Evolutionary conservation across 169 alveolate species (phyloP), one percentile per base, ranked within the genome.

Genomic region (Plasmodium ovale): DNA sequence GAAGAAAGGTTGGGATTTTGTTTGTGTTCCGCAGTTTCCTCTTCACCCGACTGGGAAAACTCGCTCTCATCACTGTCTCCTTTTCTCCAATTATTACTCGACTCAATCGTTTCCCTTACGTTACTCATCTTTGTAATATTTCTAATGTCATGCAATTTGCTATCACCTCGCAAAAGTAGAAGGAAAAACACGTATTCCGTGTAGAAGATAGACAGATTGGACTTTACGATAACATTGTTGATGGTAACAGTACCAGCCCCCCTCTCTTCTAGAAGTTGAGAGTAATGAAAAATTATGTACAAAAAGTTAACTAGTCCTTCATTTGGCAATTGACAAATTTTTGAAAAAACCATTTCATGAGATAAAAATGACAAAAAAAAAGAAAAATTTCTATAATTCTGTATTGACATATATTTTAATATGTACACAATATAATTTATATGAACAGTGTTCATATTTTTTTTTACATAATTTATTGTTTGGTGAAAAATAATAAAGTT

Each of bases 391-490:
- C 25, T 69, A 49, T 82, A 67, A 2, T 59, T 47, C 5, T 65
- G 25, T 2, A 14, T 7, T 7, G 72, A 16, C 53, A 82, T 29
- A 54, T 82, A 19, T 67, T 82, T 82, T 14, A 82, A n/a, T 19
- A 82, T 82, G n/a, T 39, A 29, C 1, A 82, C 44, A 14, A 54
- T 27, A 7, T 82, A 67, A 49, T 16, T 10, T 0, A 65, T 58
- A 31, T 49, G 4, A 3, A 54, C 53, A 10, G 9, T n/a, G 1
- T 49, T 53, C 9, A 51, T 71, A 6, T 67, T 65, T 10, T 82
- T 69, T 69, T 65, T 82, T 33, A 82, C 27, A 69, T 67, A 82
- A 14, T 35, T 67, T 16, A 67, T n/a, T 12, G 67, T 82, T 42
- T 82, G 90, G 1, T 65, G 74, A 33, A 67, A 82, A 33, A 82